Percentiles rank a stretch among this genome's conserved stretches.
Conservation (phyloP, 331 rosid species). For the Prunus yedoensis region DNA sequence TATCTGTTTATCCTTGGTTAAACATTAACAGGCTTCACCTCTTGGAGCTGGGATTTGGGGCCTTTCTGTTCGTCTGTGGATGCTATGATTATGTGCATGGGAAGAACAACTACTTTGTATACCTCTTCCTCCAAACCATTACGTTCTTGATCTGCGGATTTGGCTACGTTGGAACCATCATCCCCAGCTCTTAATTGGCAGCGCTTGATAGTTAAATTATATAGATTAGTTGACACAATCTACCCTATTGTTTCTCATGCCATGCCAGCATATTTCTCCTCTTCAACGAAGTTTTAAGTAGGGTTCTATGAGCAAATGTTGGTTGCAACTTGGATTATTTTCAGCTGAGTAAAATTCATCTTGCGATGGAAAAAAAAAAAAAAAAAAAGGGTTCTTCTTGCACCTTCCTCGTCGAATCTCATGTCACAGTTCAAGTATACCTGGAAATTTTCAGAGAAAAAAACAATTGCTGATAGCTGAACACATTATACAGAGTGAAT, state of each 20-base stretch:
- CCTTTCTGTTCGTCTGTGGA: slow-evolving; percentile 86
- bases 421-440: slow-evolving; percentile 23
- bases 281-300: slow-evolving; percentile 27
- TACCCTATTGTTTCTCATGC: slow-evolving; percentile 21
- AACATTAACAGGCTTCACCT: slow-evolving; percentile 57
- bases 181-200: slow-evolving; percentile 49
- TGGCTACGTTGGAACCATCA: slow-evolving; percentile 95
- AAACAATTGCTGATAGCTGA: slow-evolving; percentile 10
- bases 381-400: slow-evolving; percentile 33
- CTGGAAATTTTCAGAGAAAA: slow-evolving; percentile 24
- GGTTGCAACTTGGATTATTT: slow-evolving; percentile 26
- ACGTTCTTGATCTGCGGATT: slow-evolving; percentile 80
- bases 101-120: slow-evolving; percentile 84
- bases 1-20: not conserved
- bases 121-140: slow-evolving; percentile 94
- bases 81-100: slow-evolving; percentile 95
- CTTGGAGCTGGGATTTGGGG: slow-evolving; percentile 92
- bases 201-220: slow-evolving; percentile 1
- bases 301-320: slow-evolving; percentile 36
- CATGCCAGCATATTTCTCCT: slow-evolving; percentile 37
- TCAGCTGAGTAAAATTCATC: slow-evolving; percentile 40
- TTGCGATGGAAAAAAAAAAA: slow-evolving; percentile 17
- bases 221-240: slow-evolving; percentile 16
- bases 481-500: slow-evolving; percentile 31
- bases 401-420: slow-evolving; percentile 15